Evolutionary conservation across 2,329 filamentous ascomycete species (phyloP).

Genomic region (Hypocreales sp.): DNA sequence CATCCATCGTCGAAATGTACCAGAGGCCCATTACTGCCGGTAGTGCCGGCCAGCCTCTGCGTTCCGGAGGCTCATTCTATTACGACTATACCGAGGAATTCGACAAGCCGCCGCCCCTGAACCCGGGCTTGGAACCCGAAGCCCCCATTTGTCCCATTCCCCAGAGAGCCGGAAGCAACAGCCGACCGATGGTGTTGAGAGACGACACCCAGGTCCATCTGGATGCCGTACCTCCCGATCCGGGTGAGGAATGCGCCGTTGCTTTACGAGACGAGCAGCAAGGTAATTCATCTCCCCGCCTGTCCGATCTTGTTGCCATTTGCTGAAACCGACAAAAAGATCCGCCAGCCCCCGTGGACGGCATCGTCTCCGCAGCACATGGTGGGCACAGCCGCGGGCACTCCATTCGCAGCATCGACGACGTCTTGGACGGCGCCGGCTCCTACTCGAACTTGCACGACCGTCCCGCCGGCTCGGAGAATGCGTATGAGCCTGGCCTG

Average conservation of each 20-base stretch:
- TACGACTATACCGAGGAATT: slow-evolving; percentile 40
- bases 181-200: slow-evolving; percentile 11
- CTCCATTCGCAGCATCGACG: neutral
- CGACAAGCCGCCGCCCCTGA: slow-evolving; percentile 14
- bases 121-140: slow-evolving; percentile 4
- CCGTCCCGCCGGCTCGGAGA: neutral
- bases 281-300: no score
- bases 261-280: neutral
- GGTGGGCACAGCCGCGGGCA: neutral
- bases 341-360: neutral
- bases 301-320: no score
- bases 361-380: neutral
- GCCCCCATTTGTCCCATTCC: slow-evolving; percentile 16
- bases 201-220: slow-evolving; percentile 6
- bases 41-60: slow-evolving; percentile 12
- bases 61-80: slow-evolving; percentile 23
- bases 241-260: neutral
- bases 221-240: neutral
- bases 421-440: neutral
- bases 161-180: slow-evolving; percentile 9
- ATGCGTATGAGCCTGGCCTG: neutral
- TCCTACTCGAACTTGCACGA: neutral
- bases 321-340: no score
- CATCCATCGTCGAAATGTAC: slow-evolving; percentile 35
- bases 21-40: slow-evolving; percentile 12